phyloP scores from a whole-genome alignment of 2,329 filamentous ascomycete genomes.

The Leptographium wingfieldii region DNA sequence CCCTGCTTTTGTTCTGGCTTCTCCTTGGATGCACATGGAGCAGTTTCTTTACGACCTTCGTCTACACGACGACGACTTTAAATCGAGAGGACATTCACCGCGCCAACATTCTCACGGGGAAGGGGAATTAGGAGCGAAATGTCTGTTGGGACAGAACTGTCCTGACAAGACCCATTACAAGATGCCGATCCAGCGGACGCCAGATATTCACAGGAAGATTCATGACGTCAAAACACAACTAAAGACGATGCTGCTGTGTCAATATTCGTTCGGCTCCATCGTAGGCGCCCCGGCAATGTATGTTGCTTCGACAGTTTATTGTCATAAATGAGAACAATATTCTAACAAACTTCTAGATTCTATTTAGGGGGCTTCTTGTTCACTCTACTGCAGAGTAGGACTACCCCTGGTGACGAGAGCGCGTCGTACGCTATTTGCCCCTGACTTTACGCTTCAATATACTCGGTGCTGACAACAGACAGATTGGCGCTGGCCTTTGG shows the following conservation, averaged over 20 bases:
- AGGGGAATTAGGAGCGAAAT: no score
- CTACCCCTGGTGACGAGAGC: slow-evolving; percentile 9
- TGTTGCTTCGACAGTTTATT: not conserved
- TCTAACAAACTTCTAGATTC: slow-evolving; percentile 7
- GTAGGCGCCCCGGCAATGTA: slow-evolving; percentile 16
- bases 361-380: slow-evolving; percentile 18
- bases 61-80: slow-evolving; percentile 12
- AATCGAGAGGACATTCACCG: slow-evolving; percentile 8
- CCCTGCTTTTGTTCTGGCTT: slow-evolving; percentile 2
- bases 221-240: slow-evolving; percentile 13
- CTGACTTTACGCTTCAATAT: not conserved
- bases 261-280: slow-evolving; percentile 16
- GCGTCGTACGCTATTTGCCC: slow-evolving; percentile 6
- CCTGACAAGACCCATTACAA: slow-evolving; percentile 6
- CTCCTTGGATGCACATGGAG: slow-evolving; percentile 17
- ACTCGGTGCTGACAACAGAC: no score
- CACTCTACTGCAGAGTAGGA: slow-evolving; percentile 12
- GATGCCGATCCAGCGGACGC: slow-evolving; percentile 5
- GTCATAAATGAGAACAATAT: no score
- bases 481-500: slow-evolving; percentile 12
- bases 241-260: slow-evolving; percentile 15
- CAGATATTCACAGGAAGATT: slow-evolving; percentile 4
- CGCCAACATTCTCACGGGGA: slow-evolving; percentile 9
- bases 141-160: no score
- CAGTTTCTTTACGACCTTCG: slow-evolving; percentile 13